Base-by-base conservation (phyloP, 2,329 filamentous ascomycete species). In the Aspergillus sp. region DNA sequence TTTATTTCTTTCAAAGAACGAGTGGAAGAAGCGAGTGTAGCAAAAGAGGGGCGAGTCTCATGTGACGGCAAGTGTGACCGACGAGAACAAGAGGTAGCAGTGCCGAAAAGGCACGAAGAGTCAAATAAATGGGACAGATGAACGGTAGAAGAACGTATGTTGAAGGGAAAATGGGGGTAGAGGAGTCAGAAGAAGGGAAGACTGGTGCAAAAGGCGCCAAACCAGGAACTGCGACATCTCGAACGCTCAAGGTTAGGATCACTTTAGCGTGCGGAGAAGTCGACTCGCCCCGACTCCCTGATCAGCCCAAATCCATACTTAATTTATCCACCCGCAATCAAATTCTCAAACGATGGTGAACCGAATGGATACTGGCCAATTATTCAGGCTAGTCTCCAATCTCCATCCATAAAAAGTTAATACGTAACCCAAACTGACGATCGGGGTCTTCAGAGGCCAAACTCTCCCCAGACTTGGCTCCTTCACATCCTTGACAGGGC, bases 401-500 rank as follows among this genome's bases (percentile, higher is more conserved):
- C 44, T 14, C 25, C 8, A 31, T n/a, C 11, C 23, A 17, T 12
- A 31, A 5, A 23, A 8, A 15, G 21, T 21, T 21, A 37, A 35
- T 7, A 15, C 45, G 15, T 37, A 4, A 48, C 14, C 12, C 27
- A 31, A 31, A 11, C 27, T 8, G 27, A 48, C 21, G 46, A 49
- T 39, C 47, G n/a, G n/a, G 17, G 27, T 6, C 35, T n/a, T 37
- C 31, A 5, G n/a, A 35, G 27, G 27, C 37, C 21, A 23, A 17
- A 21, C 15, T 48, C 35, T 45, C 47, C 39, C 33, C 41, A 17
- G 40, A 23, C 40, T 58, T 51, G 58, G 52, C 56, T 37, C 47
- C 37, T 58, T 58, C 50, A 60, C 59, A 52, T 62, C 58, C 60
- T 62, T 47, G 56, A 55, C 25, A 9, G 35, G 6, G 11, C 35